A percentile compares a stretch with the other conserved stretches of the same genome.
Evolutionary conservation across 305 asterid species (phyloP).

Genomic region (Fraxinus latifolia): DNA sequence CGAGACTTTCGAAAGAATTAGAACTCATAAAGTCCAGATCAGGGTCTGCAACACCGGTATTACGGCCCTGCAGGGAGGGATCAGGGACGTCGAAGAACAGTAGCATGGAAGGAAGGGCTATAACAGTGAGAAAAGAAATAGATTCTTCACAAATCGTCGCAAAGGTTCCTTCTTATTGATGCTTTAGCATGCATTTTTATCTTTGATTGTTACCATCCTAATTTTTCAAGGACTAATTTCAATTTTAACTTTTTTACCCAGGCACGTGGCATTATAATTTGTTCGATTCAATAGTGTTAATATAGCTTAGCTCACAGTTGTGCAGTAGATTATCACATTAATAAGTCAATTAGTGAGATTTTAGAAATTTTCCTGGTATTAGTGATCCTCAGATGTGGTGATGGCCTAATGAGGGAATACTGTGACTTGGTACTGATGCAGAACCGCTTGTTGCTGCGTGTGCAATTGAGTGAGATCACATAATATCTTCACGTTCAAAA

Average conservation of each 20-base stretch:
- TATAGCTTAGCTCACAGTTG: constrained; percentile 1
- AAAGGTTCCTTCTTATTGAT: constrained; percentile 37
- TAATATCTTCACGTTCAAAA: neutral
- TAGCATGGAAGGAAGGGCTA: constrained; percentile 18
- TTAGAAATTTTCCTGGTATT: neutral
- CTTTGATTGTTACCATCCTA: neutral
- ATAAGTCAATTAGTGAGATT: constrained; percentile 7
- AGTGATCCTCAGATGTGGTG: neutral
- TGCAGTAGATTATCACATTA: neutral
- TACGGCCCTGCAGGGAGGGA: constrained; percentile 38
- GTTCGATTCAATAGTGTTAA: neutral
- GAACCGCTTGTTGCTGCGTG: neutral
- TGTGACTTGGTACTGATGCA: neutral
- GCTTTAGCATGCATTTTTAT: constrained; percentile 2
- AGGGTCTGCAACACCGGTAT: constrained; percentile 34
- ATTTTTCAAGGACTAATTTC: neutral
- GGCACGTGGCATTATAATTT: neutral
- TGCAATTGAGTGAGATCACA: neutral
- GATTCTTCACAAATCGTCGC: constrained; percentile 32
- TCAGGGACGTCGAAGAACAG: constrained; percentile 28
- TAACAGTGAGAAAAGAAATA: constrained; percentile 35
- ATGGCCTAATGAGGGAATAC: neutral
- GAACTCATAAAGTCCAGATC: constrained; percentile 40
- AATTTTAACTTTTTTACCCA: constrained; percentile 1
- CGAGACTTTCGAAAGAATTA: constrained; percentile 43